These are phyloP conservation scores for Thelonectria olida DNA, from an alignment of 2,329 filamentous ascomycete genomes.

Conservation along the genomic window DNA sequence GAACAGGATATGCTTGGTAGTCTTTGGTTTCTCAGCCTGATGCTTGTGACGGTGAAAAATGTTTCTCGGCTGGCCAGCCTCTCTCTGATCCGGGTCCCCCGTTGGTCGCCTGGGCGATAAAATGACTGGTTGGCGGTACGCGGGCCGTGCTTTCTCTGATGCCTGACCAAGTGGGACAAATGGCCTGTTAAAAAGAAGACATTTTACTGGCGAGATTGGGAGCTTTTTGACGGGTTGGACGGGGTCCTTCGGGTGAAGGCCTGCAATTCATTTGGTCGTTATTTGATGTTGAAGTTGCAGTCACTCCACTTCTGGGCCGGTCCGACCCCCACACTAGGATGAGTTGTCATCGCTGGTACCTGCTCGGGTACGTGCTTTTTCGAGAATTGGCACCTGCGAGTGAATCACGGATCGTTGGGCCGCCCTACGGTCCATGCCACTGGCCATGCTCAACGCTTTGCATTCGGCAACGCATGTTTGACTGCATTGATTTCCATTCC, in stretches of 20 bases:
- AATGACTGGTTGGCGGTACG: slow-evolving; percentile 34
- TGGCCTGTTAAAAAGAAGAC: slow-evolving; percentile 6
- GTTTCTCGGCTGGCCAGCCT: slow-evolving; percentile 22
- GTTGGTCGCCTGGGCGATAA: slow-evolving; percentile 40
- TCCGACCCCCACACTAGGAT: background rate
- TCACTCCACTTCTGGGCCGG: background rate
- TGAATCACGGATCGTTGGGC: background rate
- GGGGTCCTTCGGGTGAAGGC: background rate
- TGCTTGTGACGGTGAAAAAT: slow-evolving; percentile 22
- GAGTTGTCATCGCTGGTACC: background rate
- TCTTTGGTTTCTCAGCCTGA: background rate
- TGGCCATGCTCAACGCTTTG: background rate
- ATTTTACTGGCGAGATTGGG: background rate
- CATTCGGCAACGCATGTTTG: background rate
- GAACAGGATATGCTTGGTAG: background rate
- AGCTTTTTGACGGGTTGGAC: background rate
- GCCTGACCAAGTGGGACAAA: slow-evolving; percentile 27
- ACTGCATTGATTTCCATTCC: background rate
- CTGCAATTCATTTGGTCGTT: background rate
- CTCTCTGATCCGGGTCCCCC: slow-evolving; percentile 15
- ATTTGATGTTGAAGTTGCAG: background rate
- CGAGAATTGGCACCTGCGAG: background rate
- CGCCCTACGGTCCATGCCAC: too few relatives aligned
- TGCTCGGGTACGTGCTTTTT: background rate
- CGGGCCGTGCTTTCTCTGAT: slow-evolving; percentile 30